A percentile compares a stretch with the other conserved stretches of the same genome.
Evolutionary conservation across 495 filamentous ascomycete genomes (phyloP).

Genomic region (Xylaria flabelliformis): DNA sequence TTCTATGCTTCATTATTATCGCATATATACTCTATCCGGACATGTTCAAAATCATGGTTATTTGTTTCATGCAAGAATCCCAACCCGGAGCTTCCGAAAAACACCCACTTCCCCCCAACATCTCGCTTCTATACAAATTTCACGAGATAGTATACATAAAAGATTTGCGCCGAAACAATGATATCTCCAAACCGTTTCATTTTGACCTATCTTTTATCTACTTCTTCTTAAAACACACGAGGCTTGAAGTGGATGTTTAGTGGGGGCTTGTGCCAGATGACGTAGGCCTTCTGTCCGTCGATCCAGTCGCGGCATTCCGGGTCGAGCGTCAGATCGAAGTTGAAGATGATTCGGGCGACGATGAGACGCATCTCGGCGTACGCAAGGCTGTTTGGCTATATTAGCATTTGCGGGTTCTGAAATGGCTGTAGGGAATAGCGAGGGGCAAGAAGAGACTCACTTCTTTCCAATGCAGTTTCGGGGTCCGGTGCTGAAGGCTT

Average conservation of each 20-base stretch:
- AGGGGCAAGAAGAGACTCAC: slow-evolving; percentile 44
- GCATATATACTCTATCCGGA: slow-evolving; percentile 8
- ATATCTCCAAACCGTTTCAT: slow-evolving; percentile 8
- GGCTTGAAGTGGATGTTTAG: slow-evolving; percentile 44
- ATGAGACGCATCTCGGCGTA: slow-evolving; percentile 56
- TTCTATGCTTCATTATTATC: slow-evolving; percentile 17
- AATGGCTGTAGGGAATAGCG: neutral
- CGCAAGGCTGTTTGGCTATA: slow-evolving; percentile 42
- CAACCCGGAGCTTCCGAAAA: neutral
- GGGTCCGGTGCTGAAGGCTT: slow-evolving; percentile 61
- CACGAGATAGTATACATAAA: slow-evolving; percentile 18
- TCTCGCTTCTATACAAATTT: neutral
- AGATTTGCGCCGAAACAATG: slow-evolving; percentile 24
- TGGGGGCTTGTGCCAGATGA: slow-evolving; percentile 48
- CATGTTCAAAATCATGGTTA: neutral
- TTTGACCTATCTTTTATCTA: neutral
- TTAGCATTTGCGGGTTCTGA: neutral
- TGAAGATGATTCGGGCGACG: slow-evolving; percentile 54
- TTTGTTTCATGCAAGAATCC: slow-evolving; percentile 9
- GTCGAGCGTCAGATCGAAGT: slow-evolving; percentile 55
- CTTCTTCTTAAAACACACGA: slow-evolving; percentile 22
- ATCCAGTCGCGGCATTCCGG: slow-evolving; percentile 47
- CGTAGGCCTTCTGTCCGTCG: slow-evolving; percentile 37
- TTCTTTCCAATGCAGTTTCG: slow-evolving; percentile 63
- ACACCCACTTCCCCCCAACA: slow-evolving; percentile 5